Evolutionary conservation across 1,139 yeast genomes (phyloP).

Genomic region (Candida neerlandica): DNA sequence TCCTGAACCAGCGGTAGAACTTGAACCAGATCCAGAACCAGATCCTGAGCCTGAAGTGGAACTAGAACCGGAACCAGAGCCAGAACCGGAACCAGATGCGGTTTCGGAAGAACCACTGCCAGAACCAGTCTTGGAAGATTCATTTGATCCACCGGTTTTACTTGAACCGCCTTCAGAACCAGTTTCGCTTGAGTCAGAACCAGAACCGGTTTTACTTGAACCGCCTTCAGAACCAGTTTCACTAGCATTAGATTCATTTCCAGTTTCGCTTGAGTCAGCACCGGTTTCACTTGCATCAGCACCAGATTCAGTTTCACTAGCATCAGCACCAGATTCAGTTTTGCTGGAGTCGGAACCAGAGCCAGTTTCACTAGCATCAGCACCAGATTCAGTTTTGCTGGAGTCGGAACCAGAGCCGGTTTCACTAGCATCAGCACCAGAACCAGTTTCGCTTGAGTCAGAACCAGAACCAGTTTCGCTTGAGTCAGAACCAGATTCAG

Average conservation of each 20-base stretch:
- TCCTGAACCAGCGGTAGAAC: conserved; percentile 5
- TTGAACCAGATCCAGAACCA: conserved; percentile 1
- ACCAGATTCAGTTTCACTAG: background rate
- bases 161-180: background rate
- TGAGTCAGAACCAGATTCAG: conserved; percentile 5
- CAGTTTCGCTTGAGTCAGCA: background rate
- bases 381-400: background rate
- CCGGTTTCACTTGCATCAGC: background rate
- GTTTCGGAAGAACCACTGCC: background rate
- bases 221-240: background rate
- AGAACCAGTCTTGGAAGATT: background rate
- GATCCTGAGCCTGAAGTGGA: background rate
- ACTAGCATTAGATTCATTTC: background rate
- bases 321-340: background rate
- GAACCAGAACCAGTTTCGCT: conserved; percentile 2
- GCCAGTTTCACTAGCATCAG: background rate
- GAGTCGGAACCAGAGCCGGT: conserved; percentile 1
- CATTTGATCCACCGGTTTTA: no score
- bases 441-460: conserved; percentile 1
- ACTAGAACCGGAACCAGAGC: background rate
- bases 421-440: conserved; percentile 2
- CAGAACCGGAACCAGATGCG: background rate
- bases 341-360: conserved; percentile 1
- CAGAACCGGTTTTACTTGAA: no score
- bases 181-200: background rate